These are phyloP conservation scores for Persicaria maculosa DNA, from an alignment of 148 eudicot species.

Conservation along the genomic window DNA sequence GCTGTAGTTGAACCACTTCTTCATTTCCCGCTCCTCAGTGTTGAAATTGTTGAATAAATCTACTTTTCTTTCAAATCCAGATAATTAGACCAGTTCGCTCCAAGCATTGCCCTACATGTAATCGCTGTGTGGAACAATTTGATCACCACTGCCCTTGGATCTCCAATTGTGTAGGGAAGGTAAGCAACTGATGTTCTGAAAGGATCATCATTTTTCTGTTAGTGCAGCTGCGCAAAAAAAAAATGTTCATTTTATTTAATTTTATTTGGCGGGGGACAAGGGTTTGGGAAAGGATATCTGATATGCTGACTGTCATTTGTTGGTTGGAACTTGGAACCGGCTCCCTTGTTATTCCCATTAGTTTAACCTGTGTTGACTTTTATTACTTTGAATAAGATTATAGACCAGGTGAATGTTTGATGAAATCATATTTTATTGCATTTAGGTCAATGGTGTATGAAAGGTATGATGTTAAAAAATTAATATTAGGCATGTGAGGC, in stretches of 20 bases:
- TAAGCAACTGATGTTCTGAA: slow-evolving; percentile 18
- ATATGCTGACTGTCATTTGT: too few relatives aligned
- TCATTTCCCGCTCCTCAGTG: neutral
- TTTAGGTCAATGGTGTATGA: too few relatives aligned
- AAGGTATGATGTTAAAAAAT: too few relatives aligned
- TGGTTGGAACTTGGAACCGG: neutral
- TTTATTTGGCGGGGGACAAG: neutral
- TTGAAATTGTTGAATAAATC: neutral
- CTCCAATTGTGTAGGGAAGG: slow-evolving; percentile 97
- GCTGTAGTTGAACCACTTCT: neutral
- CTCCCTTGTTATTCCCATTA: neutral
- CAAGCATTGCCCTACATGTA: slow-evolving; percentile 97
- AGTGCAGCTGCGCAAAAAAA: neutral
- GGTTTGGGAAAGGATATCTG: neutral
- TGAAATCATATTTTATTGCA: neutral
- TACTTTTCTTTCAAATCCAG: slow-evolving; percentile 23
- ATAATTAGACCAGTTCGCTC: slow-evolving; percentile 64
- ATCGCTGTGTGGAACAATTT: slow-evolving; percentile 63
- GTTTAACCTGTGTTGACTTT: neutral
- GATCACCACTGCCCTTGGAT: slow-evolving; percentile 99
- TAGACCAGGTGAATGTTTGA: neutral
- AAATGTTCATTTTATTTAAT: neutral
- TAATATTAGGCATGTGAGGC: too few relatives aligned
- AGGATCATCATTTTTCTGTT: neutral
- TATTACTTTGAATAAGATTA: neutral